Percentiles rank a stretch among this genome's conserved stretches.
Evolutionary conservation across 2,329 filamentous ascomycete genomes (phyloP).

Genomic region (Aureobasidium sp.): DNA sequence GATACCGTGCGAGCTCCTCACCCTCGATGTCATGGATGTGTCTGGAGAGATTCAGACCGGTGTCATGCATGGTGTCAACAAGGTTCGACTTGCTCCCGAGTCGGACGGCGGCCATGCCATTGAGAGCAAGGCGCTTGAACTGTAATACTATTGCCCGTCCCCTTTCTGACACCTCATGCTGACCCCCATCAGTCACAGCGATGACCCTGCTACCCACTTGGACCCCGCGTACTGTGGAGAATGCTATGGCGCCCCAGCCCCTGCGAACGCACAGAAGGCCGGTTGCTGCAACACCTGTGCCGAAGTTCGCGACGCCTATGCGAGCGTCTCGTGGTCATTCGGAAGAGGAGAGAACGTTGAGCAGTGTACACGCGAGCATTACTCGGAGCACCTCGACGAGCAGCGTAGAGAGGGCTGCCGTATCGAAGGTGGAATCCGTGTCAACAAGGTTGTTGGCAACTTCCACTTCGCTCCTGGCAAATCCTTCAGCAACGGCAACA

Average conservation of each 20-base stretch:
- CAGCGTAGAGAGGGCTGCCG: slow-evolving; percentile 90
- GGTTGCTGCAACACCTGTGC: slow-evolving; percentile 97
- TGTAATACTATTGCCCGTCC: slow-evolving; percentile 35
- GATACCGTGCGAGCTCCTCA: slow-evolving; percentile 89
- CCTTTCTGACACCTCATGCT: background rate
- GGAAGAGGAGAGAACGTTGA: slow-evolving; percentile 86
- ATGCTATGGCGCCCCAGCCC: slow-evolving; percentile 79
- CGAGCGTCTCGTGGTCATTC: slow-evolving; percentile 83
- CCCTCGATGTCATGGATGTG: slow-evolving; percentile 98
- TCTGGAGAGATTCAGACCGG: slow-evolving; percentile 94
- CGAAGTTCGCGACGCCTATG: slow-evolving; percentile 92
- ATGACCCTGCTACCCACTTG: slow-evolving; percentile 66
- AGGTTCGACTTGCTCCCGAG: slow-evolving; percentile 68
- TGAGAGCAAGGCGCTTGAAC: slow-evolving; percentile 57
- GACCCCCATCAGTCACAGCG: slow-evolving; percentile 45
- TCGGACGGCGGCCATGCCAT: slow-evolving; percentile 69
- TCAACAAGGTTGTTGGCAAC: slow-evolving; percentile 98
- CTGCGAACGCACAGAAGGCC: slow-evolving; percentile 61
- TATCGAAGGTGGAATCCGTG: slow-evolving; percentile 80
- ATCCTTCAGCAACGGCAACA: slow-evolving; percentile 90
- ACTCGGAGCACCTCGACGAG: slow-evolving; percentile 75
- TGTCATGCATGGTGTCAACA: slow-evolving; percentile 84
- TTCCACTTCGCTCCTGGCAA: slow-evolving; percentile 96
- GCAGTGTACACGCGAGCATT: slow-evolving; percentile 92
- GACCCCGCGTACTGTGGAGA: slow-evolving; percentile 87